Evolutionary conservation across 2,329 filamentous ascomycete species (phyloP).

Genomic region (Pseudophaeomoniella oleicola): DNA sequence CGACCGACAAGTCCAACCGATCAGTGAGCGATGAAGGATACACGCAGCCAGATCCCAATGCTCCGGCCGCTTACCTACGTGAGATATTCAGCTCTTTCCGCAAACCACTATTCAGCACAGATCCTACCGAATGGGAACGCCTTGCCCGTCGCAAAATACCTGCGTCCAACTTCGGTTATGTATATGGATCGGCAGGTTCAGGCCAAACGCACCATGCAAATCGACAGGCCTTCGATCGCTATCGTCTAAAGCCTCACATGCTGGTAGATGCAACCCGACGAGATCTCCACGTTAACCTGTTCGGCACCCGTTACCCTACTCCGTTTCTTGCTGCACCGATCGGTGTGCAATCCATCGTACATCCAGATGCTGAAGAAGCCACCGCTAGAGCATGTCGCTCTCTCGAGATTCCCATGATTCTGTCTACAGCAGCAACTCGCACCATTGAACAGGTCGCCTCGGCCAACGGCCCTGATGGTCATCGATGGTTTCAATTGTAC

Average conservation of each 20-base stretch:
- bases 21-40: no score
- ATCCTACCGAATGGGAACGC: constrained; percentile 38
- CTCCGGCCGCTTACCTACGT: constrained; percentile 10
- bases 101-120: constrained; percentile 38
- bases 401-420: constrained; percentile 47
- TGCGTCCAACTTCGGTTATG: constrained; percentile 41
- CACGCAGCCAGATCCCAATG: constrained; percentile 8
- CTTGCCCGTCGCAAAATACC: constrained; percentile 35
- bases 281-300: constrained; percentile 34
- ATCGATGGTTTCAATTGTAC: constrained; percentile 61
- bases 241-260: constrained; percentile 15
- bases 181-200: constrained; percentile 39
- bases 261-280: constrained; percentile 22
- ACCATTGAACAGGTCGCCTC: constrained; percentile 51
- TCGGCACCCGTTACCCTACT: constrained; percentile 30
- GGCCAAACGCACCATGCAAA: constrained; percentile 17
- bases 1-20: no score
- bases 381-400: constrained; percentile 45
- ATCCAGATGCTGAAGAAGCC: constrained; percentile 47
- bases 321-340: constrained; percentile 53
- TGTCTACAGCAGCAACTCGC: constrained; percentile 48
- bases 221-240: constrained; percentile 15
- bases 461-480: constrained; percentile 35
- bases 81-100: constrained; percentile 10
- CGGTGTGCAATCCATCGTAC: constrained; percentile 54